Base-by-base conservation (phyloP, 23 red algal species). In the Rhodosorus marinus region DNA sequence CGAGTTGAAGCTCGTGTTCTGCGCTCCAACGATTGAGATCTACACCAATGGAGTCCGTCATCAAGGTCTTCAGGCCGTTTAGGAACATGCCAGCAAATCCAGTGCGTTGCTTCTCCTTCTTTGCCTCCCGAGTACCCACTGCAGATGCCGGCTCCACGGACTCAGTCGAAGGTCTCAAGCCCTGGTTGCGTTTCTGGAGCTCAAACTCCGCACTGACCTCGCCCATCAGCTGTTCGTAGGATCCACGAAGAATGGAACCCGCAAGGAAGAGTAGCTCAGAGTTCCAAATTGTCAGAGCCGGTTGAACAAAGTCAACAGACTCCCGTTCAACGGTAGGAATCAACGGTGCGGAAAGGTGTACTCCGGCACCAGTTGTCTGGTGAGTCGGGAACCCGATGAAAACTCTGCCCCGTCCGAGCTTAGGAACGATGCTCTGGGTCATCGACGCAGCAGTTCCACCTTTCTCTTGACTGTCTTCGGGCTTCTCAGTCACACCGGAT, bases 321-420 rank as follows among this genome's bases (percentile, higher is more conserved):
- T 83, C 78, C 40, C 78, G 33, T 33, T 83, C 78, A 8, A 83
- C 66, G 19, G 78, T 83, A 8, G 65, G 66, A 2, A 72, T 31
- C 5, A 83, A 42, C 35, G 64, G 54, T 29, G 78, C 78, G 15
- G 49, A 57, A 8, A 83, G 15, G 55, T 83, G 78, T 2, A 64
- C 78, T 8, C 58, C 78, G 24, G 74, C 35, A 6, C 78, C 78
- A 31, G 78, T 83, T 0, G 78, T 83, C 33, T 83, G 78, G 25
- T 54, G 54, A 6, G 78, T 83, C 15, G 53, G 50, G 46, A 83
- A 83, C 19, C 78, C 78, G 26, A 83, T 83, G 26, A 62, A 70
- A 7, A 83, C 34, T 15, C 78, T 47, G 14, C 78, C 78, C 0
- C 40, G 51, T 8, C 61, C 74, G 52, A 66, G 38, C 31, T 47